Conservation (phyloP, 2,329 filamentous ascomycete genomes). For the Botryotinia narcissicola region DNA sequence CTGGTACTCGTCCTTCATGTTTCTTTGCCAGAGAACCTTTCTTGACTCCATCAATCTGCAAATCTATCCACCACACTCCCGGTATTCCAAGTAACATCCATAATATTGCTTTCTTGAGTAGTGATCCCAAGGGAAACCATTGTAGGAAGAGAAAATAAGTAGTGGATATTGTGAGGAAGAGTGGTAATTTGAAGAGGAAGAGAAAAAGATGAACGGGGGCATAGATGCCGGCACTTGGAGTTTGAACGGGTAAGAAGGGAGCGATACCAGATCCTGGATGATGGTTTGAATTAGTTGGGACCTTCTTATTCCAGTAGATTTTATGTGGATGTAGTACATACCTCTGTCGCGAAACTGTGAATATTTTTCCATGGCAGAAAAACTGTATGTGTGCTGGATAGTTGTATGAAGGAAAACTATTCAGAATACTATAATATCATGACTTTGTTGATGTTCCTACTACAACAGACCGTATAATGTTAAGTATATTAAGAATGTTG, state of each 20-base stretch:
- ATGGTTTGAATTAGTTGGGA: constrained; percentile 30
- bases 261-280: constrained; percentile 84
- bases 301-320: background rate
- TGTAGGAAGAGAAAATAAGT: constrained; percentile 80
- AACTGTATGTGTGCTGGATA: background rate
- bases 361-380: constrained; percentile 65
- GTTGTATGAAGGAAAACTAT: background rate
- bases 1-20: constrained; percentile 70
- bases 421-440: constrained; percentile 17
- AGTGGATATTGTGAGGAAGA: constrained; percentile 66
- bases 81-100: constrained; percentile 87
- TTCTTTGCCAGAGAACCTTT: constrained; percentile 81
- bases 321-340: constrained; percentile 38
- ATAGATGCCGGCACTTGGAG: constrained; percentile 60
- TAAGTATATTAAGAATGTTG: background rate
- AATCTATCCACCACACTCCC: constrained; percentile 96
- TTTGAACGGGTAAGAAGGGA: constrained; percentile 82
- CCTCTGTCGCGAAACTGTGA: constrained; percentile 73
- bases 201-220: constrained; percentile 66
- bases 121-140: constrained; percentile 69
- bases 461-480: background rate
- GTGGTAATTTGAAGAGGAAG: constrained; percentile 76
- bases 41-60: constrained; percentile 96
- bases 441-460: background rate
- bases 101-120: constrained; percentile 76